Conservation (phyloP, 2,329 filamentous ascomycete genomes). For the Aureobasidium pullulans region DNA sequence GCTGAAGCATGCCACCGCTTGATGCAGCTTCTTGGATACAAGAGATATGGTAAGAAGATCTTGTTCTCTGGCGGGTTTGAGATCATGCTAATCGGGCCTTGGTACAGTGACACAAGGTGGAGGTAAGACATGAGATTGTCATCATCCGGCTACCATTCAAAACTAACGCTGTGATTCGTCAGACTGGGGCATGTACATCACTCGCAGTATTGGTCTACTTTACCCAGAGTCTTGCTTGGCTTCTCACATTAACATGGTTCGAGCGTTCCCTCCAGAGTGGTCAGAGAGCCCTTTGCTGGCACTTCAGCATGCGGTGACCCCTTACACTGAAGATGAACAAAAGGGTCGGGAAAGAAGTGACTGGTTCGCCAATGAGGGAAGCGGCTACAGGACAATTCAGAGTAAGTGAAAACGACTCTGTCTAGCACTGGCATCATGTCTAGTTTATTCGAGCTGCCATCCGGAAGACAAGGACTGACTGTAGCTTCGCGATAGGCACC, state of each 20-base stretch:
- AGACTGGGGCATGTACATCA: conserved; percentile 64
- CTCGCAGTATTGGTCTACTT: conserved; percentile 51
- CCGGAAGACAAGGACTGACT: not conserved
- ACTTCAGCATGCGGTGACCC: conserved; percentile 47
- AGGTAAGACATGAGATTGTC: not conserved
- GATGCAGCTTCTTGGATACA: conserved; percentile 61
- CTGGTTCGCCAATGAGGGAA: conserved; percentile 53
- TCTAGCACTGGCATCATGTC: not conserved
- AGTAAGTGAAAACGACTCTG: conserved; percentile 10
- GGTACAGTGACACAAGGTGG: conserved; percentile 49
- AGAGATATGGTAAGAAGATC: conserved; percentile 42
- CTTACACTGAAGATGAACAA: conserved; percentile 47
- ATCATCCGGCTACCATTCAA: not conserved
- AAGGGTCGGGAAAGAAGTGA: conserved; percentile 44
- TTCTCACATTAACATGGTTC: conserved; percentile 55
- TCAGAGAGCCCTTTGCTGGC: conserved; percentile 50
- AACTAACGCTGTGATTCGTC: not conserved
- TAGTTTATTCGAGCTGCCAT: not conserved
- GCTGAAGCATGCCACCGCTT: conserved; percentile 59
- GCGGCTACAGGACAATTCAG: conserved; percentile 54
- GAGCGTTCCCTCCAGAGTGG: conserved; percentile 44
- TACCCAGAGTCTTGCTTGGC: conserved; percentile 54
- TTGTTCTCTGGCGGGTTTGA: not conserved
- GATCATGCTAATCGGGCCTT: not conserved
- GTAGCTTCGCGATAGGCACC: conserved; percentile 34